A percentile compares a stretch with the other conserved stretches of the same genome.
These are phyloP conservation scores for Cryoendolithus antarcticus DNA, from an alignment of 2,329 filamentous ascomycete genomes.

Conservation along the genomic window DNA sequence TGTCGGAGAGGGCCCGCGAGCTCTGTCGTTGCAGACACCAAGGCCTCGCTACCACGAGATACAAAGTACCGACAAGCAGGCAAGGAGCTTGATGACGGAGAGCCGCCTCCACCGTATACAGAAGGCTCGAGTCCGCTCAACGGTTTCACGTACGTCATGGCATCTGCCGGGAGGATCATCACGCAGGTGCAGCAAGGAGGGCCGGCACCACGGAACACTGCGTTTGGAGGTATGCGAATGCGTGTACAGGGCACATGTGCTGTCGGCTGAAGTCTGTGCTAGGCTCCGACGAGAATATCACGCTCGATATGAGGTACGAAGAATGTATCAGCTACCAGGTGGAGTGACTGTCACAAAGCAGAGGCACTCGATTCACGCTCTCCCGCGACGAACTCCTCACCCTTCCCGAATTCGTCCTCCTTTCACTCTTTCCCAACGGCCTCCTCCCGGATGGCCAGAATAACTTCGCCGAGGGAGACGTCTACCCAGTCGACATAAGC, in stretches of 20 bases:
- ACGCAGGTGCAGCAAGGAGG: slow-evolving; percentile 96
- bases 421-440: slow-evolving; percentile 96
- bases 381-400: slow-evolving; percentile 92
- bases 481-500: slow-evolving; percentile 92
- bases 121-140: slow-evolving; percentile 87
- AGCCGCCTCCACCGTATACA: slow-evolving; percentile 90
- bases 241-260: background rate
- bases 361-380: slow-evolving; percentile 84
- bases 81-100: slow-evolving; percentile 65
- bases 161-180: slow-evolving; percentile 96
- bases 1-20: slow-evolving; percentile 33
- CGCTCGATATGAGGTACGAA: slow-evolving; percentile 77
- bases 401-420: slow-evolving; percentile 87
- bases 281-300: slow-evolving; percentile 84
- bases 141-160: slow-evolving; percentile 95
- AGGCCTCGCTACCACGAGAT: slow-evolving; percentile 68
- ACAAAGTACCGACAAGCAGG: slow-evolving; percentile 62
- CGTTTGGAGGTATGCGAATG: slow-evolving; percentile 53
- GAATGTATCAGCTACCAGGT: background rate
- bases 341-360: slow-evolving; percentile 29
- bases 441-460: slow-evolving; percentile 92
- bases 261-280: too few relatives aligned
- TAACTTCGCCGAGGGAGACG: slow-evolving; percentile 80
- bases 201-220: slow-evolving; percentile 68
- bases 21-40: slow-evolving; percentile 57